phyloP scores from a whole-genome alignment of 2,329 filamentous ascomycete species.

The Torrubiellomyces zombiae region DNA sequence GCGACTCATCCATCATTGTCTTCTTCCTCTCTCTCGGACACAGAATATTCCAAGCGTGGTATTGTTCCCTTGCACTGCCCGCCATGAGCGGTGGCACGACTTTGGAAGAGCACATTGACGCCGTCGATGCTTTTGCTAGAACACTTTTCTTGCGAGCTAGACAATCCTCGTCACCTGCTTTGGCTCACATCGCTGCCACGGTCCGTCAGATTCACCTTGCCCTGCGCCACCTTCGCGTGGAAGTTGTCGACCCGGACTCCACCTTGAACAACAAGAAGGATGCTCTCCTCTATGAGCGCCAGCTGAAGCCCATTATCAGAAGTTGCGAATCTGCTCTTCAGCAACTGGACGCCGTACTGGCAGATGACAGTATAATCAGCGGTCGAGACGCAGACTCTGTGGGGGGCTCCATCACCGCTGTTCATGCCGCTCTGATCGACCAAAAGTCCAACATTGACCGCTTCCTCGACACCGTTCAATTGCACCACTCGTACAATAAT shows the following conservation, averaged over 20 bases:
- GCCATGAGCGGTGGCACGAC: constrained; percentile 16
- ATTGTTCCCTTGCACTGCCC: too few species aligned
- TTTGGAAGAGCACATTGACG: constrained; percentile 33
- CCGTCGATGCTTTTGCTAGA: constrained; percentile 36
- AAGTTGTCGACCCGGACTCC: constrained; percentile 39
- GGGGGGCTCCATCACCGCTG: constrained; percentile 22
- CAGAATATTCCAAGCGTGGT: not conserved
- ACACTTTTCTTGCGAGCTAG: constrained; percentile 37
- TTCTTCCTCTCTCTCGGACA: not conserved
- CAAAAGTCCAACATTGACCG: constrained; percentile 36
- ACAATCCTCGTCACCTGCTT: constrained; percentile 23
- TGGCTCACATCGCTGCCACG: constrained; percentile 32
- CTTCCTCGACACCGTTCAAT: constrained; percentile 40
- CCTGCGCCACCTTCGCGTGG: constrained; percentile 39
- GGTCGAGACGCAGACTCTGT: constrained; percentile 15
- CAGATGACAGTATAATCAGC: constrained; percentile 22
- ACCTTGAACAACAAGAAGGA: constrained; percentile 27
- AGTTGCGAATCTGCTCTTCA: constrained; percentile 38
- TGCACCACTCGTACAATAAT: constrained; percentile 27
- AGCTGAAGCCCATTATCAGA: constrained; percentile 34
- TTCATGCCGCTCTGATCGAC: constrained; percentile 28
- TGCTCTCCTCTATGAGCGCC: constrained; percentile 26
- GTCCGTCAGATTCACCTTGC: constrained; percentile 37
- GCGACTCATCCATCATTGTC: not conserved
- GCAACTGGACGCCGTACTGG: constrained; percentile 35